phyloP scores from a whole-genome alignment of 306 rosid species.

The Gillenia trifoliata region DNA sequence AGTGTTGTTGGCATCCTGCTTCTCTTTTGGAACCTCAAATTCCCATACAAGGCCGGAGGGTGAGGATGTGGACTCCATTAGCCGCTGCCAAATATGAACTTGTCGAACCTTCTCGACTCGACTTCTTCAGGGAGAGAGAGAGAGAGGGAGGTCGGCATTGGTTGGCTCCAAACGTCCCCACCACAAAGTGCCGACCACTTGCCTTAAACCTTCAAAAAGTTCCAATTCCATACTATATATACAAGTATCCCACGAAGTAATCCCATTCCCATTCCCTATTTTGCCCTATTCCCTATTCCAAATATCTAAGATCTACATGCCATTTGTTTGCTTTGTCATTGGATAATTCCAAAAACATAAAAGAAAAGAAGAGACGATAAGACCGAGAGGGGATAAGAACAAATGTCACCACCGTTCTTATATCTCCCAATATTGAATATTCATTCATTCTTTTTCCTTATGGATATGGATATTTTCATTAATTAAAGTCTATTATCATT shows the following conservation, averaged over 20 bases:
- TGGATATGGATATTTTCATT: too few species aligned
- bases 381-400: conserved; percentile 48
- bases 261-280: background rate
- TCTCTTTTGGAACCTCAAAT: background rate
- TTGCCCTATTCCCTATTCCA: background rate
- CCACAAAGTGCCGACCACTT: conserved; percentile 32
- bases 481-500: too few species aligned
- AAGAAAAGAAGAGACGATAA: conserved; percentile 31
- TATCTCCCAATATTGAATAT: background rate
- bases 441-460: background rate
- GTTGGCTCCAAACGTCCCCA: conserved; percentile 28
- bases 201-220: conserved; percentile 19
- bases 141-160: background rate
- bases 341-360: background rate
- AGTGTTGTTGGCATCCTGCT: too few species aligned
- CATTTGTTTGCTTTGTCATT: conserved; percentile 1
- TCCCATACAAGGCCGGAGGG: background rate
- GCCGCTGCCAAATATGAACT: background rate
- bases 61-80: background rate
- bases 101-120: background rate
- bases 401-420: conserved; percentile 36
- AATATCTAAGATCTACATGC: background rate
- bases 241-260: background rate
- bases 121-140: background rate
- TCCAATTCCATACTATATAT: background rate